phyloP scores from a whole-genome alignment of 306 rosid species.

The Acacia melanoxylon region DNA sequence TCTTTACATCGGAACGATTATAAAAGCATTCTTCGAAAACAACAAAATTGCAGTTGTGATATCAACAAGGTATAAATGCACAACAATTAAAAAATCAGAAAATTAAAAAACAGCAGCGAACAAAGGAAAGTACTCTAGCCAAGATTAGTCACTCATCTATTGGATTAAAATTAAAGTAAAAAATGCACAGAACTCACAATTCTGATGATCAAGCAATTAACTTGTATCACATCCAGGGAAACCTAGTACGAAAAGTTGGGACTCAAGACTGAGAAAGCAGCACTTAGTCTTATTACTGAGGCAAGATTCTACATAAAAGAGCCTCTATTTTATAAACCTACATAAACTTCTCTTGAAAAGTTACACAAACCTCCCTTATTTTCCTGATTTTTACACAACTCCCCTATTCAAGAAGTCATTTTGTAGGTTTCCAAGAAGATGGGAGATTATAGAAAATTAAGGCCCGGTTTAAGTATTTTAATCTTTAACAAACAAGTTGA shows the following conservation, averaged over 20 bases:
- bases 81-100: too few relatives aligned
- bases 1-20: too few relatives aligned
- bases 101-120: too few relatives aligned
- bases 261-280: neutral
- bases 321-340: neutral
- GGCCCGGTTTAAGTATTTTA: neutral
- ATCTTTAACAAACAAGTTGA: neutral
- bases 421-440: neutral
- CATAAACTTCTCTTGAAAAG: neutral
- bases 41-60: too few relatives aligned
- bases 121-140: too few relatives aligned
- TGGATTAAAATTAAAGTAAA: too few relatives aligned
- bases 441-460: neutral
- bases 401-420: neutral
- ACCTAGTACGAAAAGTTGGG: neutral
- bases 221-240: too few relatives aligned
- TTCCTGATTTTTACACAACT: neutral
- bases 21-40: too few relatives aligned
- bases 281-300: slow-evolving; percentile 4
- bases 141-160: too few relatives aligned
- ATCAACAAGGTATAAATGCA: too few relatives aligned
- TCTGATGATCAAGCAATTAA: neutral
- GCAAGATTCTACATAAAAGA: neutral
- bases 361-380: neutral
- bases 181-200: neutral